Conservation (phyloP, 2,329 filamentous ascomycete species). For the Paracamarosporium sp. region DNA sequence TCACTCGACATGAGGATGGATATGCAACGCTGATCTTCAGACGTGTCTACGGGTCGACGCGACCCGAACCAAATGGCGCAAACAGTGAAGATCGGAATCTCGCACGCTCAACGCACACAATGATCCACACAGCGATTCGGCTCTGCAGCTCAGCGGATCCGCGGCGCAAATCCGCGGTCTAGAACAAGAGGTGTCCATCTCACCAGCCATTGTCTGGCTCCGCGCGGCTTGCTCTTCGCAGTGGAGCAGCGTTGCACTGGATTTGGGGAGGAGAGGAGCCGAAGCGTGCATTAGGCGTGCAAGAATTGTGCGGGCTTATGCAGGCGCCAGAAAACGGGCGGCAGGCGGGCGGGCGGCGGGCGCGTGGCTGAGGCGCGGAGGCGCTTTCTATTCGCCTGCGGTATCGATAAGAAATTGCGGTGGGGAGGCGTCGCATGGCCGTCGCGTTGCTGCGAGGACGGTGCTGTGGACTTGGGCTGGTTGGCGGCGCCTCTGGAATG, state of each 20-base stretch:
- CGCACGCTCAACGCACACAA: background rate
- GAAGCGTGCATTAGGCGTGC: conserved; percentile 10
- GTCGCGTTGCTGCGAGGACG: background rate
- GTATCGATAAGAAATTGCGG: conserved; percentile 7
- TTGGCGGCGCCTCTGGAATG: background rate
- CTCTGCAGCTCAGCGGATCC: background rate
- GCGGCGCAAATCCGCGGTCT: background rate
- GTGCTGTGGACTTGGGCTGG: background rate
- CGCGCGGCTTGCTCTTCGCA: background rate
- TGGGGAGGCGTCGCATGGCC: background rate
- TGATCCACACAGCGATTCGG: background rate
- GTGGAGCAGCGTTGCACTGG: background rate
- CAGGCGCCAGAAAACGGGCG: background rate
- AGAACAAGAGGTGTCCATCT: background rate
- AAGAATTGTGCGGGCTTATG: conserved; percentile 7
- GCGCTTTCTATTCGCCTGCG: conserved; percentile 3
- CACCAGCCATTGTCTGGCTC: background rate
- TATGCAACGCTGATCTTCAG: background rate
- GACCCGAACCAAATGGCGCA: background rate
- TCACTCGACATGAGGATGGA: background rate
- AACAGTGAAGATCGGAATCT: background rate
- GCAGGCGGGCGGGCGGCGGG: background rate
- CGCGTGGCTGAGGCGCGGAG: background rate
- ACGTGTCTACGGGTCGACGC: background rate
- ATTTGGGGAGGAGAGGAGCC: background rate